A percentile compares a stretch with the other conserved stretches of the same genome.
Conservation (phyloP, 1,139 yeast species). For the Candida sojae region DNA sequence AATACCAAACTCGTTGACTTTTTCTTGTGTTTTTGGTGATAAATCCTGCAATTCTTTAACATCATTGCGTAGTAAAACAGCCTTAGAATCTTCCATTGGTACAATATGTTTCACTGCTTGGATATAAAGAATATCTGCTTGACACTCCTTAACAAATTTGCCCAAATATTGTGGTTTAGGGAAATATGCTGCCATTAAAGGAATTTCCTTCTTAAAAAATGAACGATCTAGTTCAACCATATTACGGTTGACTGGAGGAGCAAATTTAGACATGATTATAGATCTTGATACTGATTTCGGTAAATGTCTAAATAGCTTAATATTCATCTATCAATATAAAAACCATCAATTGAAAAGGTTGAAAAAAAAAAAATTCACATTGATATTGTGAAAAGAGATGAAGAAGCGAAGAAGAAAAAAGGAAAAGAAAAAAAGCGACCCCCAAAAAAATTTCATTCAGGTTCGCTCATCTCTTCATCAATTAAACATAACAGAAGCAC, state of each 20-base stretch:
- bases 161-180: conserved; percentile 67
- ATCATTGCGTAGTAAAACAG: conserved; percentile 53
- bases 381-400: neutral
- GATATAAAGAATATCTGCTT: conserved; percentile 57
- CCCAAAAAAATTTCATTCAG: neutral
- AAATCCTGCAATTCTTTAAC: conserved; percentile 25
- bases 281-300: conserved; percentile 27
- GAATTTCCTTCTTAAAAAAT: conserved; percentile 56
- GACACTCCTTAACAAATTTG: conserved; percentile 52
- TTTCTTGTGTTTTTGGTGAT: conserved; percentile 41
- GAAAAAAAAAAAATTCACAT: neutral
- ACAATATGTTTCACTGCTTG: conserved; percentile 71
- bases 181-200: conserved; percentile 67
- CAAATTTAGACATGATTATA: conserved; percentile 34
- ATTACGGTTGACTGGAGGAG: conserved; percentile 69
- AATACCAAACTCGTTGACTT: conserved; percentile 49
- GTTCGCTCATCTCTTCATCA: conserved; percentile 10
- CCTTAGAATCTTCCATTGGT: conserved; percentile 51
- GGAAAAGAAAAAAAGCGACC: conserved; percentile 3
- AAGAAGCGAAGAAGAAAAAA: neutral
- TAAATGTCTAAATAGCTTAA: conserved; percentile 8
- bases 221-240: conserved; percentile 68
- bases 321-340: conserved; percentile 6
- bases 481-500: neutral
- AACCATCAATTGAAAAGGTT: neutral